These are phyloP conservation scores for Hypoxylon sp. DNA, from an alignment of 2,329 filamentous ascomycete genomes.

Conservation along the genomic window DNA sequence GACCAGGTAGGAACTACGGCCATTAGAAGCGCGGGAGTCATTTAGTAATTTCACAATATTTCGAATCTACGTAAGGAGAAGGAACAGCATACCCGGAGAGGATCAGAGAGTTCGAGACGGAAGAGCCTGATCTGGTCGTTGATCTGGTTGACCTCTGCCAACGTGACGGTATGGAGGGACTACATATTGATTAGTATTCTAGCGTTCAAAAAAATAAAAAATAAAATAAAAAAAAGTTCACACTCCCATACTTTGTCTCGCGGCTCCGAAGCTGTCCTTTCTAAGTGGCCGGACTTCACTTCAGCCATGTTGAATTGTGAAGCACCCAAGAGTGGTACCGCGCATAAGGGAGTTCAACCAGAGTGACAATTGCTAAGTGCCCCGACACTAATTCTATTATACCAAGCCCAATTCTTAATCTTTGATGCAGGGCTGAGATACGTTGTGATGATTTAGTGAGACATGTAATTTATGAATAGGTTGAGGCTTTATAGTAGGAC, in stretches of 20 bases:
- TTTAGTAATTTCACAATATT: neutral
- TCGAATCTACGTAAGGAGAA: neutral
- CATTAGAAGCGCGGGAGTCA: neutral
- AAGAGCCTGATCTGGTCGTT: slow-evolving; percentile 79
- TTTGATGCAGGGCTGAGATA: neutral
- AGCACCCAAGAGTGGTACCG: neutral
- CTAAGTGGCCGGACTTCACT: slow-evolving; percentile 68
- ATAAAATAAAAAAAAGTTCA: neutral
- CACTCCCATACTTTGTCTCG: slow-evolving; percentile 69
- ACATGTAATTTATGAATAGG: neutral
- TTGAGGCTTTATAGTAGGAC: neutral
- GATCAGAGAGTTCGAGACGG: slow-evolving; percentile 70
- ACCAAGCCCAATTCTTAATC: neutral
- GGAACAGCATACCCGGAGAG: slow-evolving; percentile 62
- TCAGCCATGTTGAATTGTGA: slow-evolving; percentile 42
- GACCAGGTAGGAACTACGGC: slow-evolving; percentile 80
- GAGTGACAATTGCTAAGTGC: neutral
- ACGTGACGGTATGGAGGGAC: slow-evolving; percentile 72
- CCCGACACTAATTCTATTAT: neutral
- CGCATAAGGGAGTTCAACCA: neutral
- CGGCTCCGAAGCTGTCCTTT: slow-evolving; percentile 81
- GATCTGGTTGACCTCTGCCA: slow-evolving; percentile 74
- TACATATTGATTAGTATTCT: slow-evolving; percentile 44
- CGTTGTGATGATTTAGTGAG: slow-evolving; percentile 2
- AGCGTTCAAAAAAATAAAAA: too few relatives aligned